A percentile compares a stretch with the other conserved stretches of the same genome.
Conservation (phyloP, 2,329 filamentous ascomycete species). For the Dothiorella sarmentorum region DNA sequence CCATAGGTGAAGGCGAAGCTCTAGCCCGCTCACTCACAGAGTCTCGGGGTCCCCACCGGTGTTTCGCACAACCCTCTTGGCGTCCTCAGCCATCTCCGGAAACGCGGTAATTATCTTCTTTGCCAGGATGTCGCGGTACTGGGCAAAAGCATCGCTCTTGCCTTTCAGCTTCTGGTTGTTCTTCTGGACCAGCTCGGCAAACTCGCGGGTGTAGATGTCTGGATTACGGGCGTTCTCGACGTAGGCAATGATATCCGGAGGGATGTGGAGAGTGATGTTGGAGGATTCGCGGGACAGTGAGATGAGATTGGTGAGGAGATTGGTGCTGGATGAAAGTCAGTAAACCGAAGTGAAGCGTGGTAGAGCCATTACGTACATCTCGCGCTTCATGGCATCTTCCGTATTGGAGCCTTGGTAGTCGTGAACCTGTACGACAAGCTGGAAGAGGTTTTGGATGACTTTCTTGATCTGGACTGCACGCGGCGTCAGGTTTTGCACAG, state of each 20-base stretch:
- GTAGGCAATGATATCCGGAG: slow-evolving; percentile 60
- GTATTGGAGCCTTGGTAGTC: slow-evolving; percentile 58
- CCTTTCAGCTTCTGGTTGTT: slow-evolving; percentile 62
- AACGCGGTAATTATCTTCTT: slow-evolving; percentile 56
- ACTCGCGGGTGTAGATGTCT: slow-evolving; percentile 64
- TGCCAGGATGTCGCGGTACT: slow-evolving; percentile 58
- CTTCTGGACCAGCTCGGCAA: slow-evolving; percentile 61
- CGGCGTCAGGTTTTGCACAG: background rate
- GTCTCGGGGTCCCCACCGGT: slow-evolving; percentile 34
- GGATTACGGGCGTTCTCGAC: slow-evolving; percentile 62
- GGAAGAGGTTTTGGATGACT: slow-evolving; percentile 61
- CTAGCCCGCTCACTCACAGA: background rate
- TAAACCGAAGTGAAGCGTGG: background rate
- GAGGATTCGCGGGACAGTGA: slow-evolving; percentile 50
- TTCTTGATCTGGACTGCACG: slow-evolving; percentile 53
- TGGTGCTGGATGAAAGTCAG: slow-evolving; percentile 7
- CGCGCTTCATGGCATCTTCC: slow-evolving; percentile 55
- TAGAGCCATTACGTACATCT: slow-evolving; percentile 46
- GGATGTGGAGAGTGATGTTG: slow-evolving; percentile 52
- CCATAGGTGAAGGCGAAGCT: background rate
- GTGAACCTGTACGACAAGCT: slow-evolving; percentile 56
- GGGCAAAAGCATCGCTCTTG: slow-evolving; percentile 56
- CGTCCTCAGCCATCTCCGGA: slow-evolving; percentile 54
- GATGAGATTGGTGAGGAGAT: slow-evolving; percentile 52
- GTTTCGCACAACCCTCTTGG: slow-evolving; percentile 48